phyloP scores from a whole-genome alignment of 164 flowering plant genomes.

The Platanus orientalis region DNA sequence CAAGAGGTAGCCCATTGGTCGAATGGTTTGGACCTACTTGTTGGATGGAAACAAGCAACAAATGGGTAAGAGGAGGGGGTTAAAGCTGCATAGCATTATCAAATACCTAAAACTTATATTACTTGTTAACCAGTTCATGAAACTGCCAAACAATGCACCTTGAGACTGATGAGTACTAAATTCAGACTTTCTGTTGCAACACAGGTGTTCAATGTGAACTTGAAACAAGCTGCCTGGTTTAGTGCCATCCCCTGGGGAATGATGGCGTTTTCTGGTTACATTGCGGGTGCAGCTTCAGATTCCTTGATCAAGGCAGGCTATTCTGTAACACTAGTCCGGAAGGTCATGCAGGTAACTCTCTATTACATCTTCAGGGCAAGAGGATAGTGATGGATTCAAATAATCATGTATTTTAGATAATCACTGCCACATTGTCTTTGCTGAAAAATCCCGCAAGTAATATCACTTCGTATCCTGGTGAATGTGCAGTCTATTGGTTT shows the following conservation, averaged over 20 bases:
- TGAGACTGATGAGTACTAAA: too few species aligned
- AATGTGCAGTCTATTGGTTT: slow-evolving; percentile 78
- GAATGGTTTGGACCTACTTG: background rate
- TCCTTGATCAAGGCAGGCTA: slow-evolving; percentile 57
- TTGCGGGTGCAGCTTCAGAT: slow-evolving; percentile 76
- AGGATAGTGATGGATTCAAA: too few species aligned
- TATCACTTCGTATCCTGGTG: background rate
- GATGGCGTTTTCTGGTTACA: slow-evolving; percentile 87
- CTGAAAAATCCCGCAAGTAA: too few species aligned
- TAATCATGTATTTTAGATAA: too few species aligned
- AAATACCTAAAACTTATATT: background rate
- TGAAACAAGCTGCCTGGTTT: slow-evolving; percentile 98
- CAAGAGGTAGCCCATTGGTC: background rate
- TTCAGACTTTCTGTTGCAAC: background rate
- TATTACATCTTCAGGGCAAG: background rate
- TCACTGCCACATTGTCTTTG: too few species aligned
- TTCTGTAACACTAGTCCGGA: slow-evolving; percentile 66
- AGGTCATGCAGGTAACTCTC: slow-evolving; percentile 82
- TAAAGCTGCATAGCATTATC: background rate
- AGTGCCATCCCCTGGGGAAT: slow-evolving; percentile 97
- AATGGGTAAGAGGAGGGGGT: background rate
- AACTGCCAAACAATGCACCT: too few species aligned
- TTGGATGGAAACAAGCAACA: too few species aligned
- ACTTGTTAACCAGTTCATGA: too few species aligned
- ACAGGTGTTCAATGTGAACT: slow-evolving; percentile 82